Evolutionary conservation across 1,284 basidiomycete species (phyloP), one percentile per base, ranked within the genome.

Genomic region (Moesziomyces parantarcticus): DNA sequence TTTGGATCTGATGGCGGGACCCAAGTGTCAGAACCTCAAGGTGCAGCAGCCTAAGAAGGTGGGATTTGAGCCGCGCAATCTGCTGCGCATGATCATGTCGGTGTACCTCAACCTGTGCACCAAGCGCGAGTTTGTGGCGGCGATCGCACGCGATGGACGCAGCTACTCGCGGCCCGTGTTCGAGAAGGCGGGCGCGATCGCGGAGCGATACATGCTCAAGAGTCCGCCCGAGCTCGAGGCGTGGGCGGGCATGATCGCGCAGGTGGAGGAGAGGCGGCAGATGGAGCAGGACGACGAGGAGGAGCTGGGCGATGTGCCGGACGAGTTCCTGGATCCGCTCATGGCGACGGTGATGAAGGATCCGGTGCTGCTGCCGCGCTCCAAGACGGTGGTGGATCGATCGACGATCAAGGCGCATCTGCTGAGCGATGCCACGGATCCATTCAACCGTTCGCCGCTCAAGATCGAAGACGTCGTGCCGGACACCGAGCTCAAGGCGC

Each of bases 291-390:
- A 87, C 62, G 97, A 98, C 80, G 85, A 86, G 42, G 93, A 95
- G 47, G 96, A 99, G 78, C 85, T 94, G 55, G 92, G 93, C 39
- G 96, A 99, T 36, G 86, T 97, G 46, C 97, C 97, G 0, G 97
- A 99, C 61, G 96, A 99, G 82, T 99, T 92, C 87, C 84, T 95
- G 57, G 80, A 97, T 84, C 93, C 94, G 1, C 86, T 97, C 70
- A 94, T 97, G 90, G 92, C 89, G 74, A 94, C 93, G 1, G 82
- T 99, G 59, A 99, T 99, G 97, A 91, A 90, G 61, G 94, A 99
- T 83, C 97, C 97, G 1, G 96, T 99, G 62, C 89, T 90, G 43
- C 85, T 99, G 49, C 97, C 97, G 0, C 90, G 92, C 0, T 97
- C 94, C 2, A 88, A 87, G 56, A 87, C 90, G 0, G 88, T 92